A percentile compares a stretch with the other conserved stretches of the same genome.
phyloP scores from a whole-genome alignment of 1,284 basidiomycete species.

The Cystobasidiaceae sp. region DNA sequence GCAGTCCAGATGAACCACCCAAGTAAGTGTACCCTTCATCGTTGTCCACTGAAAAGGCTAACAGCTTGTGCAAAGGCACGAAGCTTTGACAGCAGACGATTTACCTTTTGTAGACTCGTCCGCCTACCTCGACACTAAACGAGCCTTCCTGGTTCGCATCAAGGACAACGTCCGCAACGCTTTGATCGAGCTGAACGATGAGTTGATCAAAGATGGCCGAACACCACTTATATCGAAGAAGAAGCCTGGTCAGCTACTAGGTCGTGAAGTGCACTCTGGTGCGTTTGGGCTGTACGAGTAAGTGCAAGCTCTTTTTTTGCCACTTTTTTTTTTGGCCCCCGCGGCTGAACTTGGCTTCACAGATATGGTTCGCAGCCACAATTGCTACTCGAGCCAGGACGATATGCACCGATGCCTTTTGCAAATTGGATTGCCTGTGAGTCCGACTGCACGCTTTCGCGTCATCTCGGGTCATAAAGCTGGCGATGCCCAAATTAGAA shows the following conservation, averaged over 20 bases:
- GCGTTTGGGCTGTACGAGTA: slow-evolving; percentile 66
- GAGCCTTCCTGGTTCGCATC: slow-evolving; percentile 64
- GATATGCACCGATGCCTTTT: slow-evolving; percentile 64
- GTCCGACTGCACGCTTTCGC: too few relatives aligned
- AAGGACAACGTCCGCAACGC: slow-evolving; percentile 61
- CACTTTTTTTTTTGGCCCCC: slow-evolving; percentile 63
- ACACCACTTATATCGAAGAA: slow-evolving; percentile 45
- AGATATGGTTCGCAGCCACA: slow-evolving; percentile 26
- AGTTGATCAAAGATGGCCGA: slow-evolving; percentile 48
- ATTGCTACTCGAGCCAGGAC: slow-evolving; percentile 21
- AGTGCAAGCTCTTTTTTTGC: slow-evolving; percentile 57
- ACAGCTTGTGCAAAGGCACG: too few relatives aligned
- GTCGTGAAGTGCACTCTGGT: slow-evolving; percentile 42
- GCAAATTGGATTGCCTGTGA: slow-evolving; percentile 65
- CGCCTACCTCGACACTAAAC: slow-evolving; percentile 40
- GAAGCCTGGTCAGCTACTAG: slow-evolving; percentile 20
- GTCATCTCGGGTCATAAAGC: too few relatives aligned
- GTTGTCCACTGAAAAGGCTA: too few relatives aligned
- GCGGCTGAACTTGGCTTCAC: too few relatives aligned
- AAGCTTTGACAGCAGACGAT: too few relatives aligned
- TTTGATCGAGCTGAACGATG: slow-evolving; percentile 59
- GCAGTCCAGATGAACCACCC: too few relatives aligned
- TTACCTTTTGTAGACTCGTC: slow-evolving; percentile 28
- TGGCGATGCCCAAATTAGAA: too few relatives aligned
- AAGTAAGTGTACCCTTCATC: too few relatives aligned